Evolutionary conservation across 2,329 filamentous ascomycete species (phyloP), one percentile per base, ranked within the genome.

Genomic region (Aureobasidium sp.): DNA sequence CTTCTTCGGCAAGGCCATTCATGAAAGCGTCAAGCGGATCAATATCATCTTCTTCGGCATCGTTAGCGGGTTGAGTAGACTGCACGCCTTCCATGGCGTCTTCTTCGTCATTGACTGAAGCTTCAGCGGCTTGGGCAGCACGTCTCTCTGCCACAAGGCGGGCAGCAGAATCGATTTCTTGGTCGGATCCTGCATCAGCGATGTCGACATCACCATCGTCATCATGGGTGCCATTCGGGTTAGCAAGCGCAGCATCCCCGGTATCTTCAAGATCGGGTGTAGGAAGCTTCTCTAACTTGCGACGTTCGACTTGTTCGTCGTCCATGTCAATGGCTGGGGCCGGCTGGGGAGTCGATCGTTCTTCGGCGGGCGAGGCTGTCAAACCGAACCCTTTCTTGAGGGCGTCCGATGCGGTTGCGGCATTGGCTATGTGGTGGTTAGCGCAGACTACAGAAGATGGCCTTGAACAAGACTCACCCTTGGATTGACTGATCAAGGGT

Each of bases 21-120:
- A 98, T 98, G 73, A 94, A 98, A n/a, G 90, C 91, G 71, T 98
- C 93, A 32, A 98, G 75, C 6, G 93, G 89, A 67, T 98, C 93
- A 30, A 93, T 72, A 27, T 88, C 81, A 40, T 90, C 88, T 52
- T 89, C 84, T 53, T 82, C 77, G 27, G 71, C 68, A 19, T 73
- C 35, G 14, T 50, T 24, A 5, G 49, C 22, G 22, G 27, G 19
- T n/a, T 39, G 40, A 3, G 51, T n/a, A 14, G 51, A 19, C 19
- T 53, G 51, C 7, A 53, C 25, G n/a, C 41, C 51, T 70, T 71
- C 56, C 69, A 65, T 65, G n/a, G 60, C 30, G 41, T 62, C 57
- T n/a, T 51, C 58, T 22, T 61, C 57, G 17, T 54, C 58, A 19
- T 62, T 58, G 19, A 45, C 64, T 63, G 76, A 63, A 55, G 68